phyloP scores from a whole-genome alignment of 176 grass and related monocot genomes.

The Alloteropsis semialata region DNA sequence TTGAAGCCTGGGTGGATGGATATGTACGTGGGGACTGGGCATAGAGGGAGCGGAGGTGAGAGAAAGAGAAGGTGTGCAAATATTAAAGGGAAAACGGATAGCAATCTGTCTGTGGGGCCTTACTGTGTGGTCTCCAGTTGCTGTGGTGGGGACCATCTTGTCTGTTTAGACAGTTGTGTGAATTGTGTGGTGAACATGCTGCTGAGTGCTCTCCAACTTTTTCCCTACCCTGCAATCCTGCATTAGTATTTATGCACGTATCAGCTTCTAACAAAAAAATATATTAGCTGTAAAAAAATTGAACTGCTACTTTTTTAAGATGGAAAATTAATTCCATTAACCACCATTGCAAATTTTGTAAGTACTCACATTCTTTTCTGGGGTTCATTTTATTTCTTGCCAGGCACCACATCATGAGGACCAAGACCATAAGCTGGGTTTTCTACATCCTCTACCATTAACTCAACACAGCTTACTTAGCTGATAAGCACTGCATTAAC shows the following conservation, averaged over 20 bases:
- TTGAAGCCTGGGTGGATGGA: not conserved
- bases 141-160: constrained; percentile 29
- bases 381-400: not conserved
- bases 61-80: not conserved
- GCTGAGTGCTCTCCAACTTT: constrained; percentile 6
- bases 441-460: not conserved
- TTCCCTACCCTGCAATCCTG: not conserved
- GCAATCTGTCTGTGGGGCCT: constrained; percentile 25
- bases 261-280: not conserved
- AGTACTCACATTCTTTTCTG: not conserved
- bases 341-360: not conserved
- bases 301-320: not conserved
- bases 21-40: not conserved
- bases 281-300: constrained; percentile 15
- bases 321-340: not conserved
- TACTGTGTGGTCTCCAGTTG: constrained; percentile 51
- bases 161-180: constrained; percentile 20
- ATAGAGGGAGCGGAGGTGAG: not conserved
- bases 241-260: not conserved
- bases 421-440: not conserved
- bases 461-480: not conserved
- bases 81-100: constrained; percentile 1
- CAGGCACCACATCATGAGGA: not conserved
- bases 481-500: not conserved
- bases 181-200: constrained; percentile 41